Percentiles rank a stretch among this genome's conserved stretches.
phyloP scores from a whole-genome alignment of 192 early-diverging fungal species.

The Funneliformis mosseae region DNA sequence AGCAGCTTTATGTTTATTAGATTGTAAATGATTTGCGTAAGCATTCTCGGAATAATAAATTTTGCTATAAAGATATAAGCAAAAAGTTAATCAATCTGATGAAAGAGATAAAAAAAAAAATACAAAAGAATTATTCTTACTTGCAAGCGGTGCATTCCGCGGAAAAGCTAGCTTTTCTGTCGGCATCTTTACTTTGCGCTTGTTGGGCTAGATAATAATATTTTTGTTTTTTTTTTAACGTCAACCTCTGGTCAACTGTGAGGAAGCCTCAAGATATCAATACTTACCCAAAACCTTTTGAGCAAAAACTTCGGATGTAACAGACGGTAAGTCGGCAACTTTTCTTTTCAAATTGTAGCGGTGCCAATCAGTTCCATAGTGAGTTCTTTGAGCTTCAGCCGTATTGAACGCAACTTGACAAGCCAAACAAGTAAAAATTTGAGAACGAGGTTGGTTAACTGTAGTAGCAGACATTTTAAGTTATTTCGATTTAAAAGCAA shows the following conservation, averaged over 20 bases:
- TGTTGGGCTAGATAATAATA: slow-evolving; percentile 50
- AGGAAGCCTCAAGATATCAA: neutral
- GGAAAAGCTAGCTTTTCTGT: slow-evolving; percentile 38
- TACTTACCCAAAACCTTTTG: slow-evolving; percentile 64
- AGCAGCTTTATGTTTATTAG: slow-evolving; percentile 93
- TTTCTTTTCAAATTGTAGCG: slow-evolving; percentile 98
- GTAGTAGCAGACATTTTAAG: neutral
- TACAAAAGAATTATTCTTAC: slow-evolving; percentile 31
- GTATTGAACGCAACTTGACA: slow-evolving; percentile 94
- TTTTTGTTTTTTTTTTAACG: neutral
- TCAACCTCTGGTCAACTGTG: neutral
- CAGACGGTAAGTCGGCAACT: slow-evolving; percentile 86
- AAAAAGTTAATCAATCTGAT: neutral
- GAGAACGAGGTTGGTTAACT: slow-evolving; percentile 42
- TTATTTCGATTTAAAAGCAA: too few species aligned
- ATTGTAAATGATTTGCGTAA: slow-evolving; percentile 86
- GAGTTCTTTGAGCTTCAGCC: slow-evolving; percentile 86
- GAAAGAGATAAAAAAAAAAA: neutral
- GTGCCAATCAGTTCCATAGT: slow-evolving; percentile 98
- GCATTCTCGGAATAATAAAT: slow-evolving; percentile 80
- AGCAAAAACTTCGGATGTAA: slow-evolving; percentile 80
- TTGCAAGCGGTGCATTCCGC: slow-evolving; percentile 36
- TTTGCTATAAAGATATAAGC: slow-evolving; percentile 55
- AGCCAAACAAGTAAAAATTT: slow-evolving; percentile 79
- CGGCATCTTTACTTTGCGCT: slow-evolving; percentile 50